phyloP scores from a whole-genome alignment of 2,329 filamentous ascomycete species.

The Cladorrhinum sp. region DNA sequence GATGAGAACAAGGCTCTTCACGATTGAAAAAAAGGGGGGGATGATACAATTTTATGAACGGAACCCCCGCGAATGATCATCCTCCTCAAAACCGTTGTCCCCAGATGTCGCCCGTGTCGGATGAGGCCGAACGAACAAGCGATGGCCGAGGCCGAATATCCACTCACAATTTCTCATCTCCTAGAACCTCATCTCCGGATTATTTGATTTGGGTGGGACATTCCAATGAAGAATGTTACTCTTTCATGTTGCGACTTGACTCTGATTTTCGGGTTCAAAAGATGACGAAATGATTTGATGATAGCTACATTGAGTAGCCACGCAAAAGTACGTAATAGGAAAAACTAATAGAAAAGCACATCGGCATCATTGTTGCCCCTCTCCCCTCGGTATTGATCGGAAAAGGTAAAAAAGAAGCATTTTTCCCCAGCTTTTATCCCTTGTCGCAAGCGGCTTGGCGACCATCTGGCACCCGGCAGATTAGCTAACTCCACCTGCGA shows the following conservation, averaged over 20 bases:
- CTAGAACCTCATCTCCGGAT: slow-evolving; percentile 5
- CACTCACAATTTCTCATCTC: slow-evolving; percentile 6
- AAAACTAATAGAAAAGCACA: background rate
- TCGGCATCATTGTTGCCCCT: background rate
- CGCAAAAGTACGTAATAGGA: background rate
- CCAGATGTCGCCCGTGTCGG: background rate
- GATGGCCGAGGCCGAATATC: slow-evolving; percentile 5
- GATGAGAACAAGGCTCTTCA: background rate
- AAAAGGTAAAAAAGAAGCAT: slow-evolving; percentile 8
- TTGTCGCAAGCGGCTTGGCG: slow-evolving; percentile 2
- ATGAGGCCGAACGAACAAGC: background rate
- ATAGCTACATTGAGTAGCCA: background rate
- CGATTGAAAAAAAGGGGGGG: background rate
- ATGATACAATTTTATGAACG: no score
- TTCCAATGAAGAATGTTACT: background rate
- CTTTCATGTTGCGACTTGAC: background rate
- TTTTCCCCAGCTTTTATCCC: slow-evolving; percentile 11
- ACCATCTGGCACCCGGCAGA: slow-evolving; percentile 5
- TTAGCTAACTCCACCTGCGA: slow-evolving; percentile 3
- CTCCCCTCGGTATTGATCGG: background rate
- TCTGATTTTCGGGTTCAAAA: background rate
- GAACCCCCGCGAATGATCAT: no score
- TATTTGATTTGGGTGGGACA: slow-evolving; percentile 10
- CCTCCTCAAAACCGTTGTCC: background rate
- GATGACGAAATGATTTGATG: background rate